Evolutionary conservation across 148 eudicot genomes (phyloP).

Genomic region (Cornus florida): DNA sequence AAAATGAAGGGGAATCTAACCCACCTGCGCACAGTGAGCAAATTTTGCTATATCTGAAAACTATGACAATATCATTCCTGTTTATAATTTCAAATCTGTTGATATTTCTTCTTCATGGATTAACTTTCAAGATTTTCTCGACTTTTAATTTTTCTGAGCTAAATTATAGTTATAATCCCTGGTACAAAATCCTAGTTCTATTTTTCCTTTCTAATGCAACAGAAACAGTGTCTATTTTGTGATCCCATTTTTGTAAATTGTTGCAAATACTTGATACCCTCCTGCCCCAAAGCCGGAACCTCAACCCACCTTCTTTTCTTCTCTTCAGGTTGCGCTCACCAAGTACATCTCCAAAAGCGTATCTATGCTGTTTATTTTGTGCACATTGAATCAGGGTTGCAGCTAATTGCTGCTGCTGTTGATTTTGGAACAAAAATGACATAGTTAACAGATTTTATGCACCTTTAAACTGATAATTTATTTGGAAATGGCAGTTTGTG

Average conservation of each 20-base stretch:
- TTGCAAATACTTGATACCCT: not conserved
- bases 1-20: conserved; percentile 86
- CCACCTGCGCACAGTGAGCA: conserved; percentile 78
- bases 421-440: not conserved
- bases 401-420: not conserved
- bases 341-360: not conserved
- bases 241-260: not conserved
- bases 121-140: not conserved
- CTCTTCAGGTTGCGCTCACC: too few relatives aligned
- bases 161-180: not conserved
- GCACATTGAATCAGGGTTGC: not conserved
- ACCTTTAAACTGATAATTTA: not conserved
- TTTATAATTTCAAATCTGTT: not conserved
- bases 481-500: not conserved
- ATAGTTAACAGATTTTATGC: not conserved
- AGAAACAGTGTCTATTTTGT: not conserved
- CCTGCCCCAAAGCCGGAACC: too few relatives aligned
- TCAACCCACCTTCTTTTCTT: too few relatives aligned
- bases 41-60: conserved; percentile 1
- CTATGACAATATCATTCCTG: not conserved
- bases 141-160: not conserved
- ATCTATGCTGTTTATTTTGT: not conserved
- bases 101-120: not conserved
- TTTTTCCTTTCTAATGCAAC: not conserved
- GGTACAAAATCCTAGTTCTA: not conserved